Percentiles rank a stretch among this genome's conserved stretches.
phyloP scores from a whole-genome alignment of 169 alveolate species.

The Plasmodium knowlesi region DNA sequence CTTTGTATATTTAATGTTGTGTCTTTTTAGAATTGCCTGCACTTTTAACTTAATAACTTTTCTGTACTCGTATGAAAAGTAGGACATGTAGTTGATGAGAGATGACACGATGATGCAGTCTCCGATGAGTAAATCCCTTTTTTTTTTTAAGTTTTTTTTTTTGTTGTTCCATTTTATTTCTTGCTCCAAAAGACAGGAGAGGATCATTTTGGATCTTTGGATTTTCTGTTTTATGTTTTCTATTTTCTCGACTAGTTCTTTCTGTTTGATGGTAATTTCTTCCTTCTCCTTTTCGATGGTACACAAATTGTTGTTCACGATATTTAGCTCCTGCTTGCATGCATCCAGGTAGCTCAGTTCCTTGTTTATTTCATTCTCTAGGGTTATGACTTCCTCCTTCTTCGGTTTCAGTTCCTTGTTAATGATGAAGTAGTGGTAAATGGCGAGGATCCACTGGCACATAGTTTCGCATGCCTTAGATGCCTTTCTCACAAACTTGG shows the following conservation, averaged over 20 bases:
- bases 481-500: constrained; percentile 70
- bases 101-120: constrained; percentile 55
- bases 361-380: constrained; percentile 67
- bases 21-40: not conserved
- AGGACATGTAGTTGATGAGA: constrained; percentile 42
- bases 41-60: constrained; percentile 30
- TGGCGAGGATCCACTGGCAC: constrained; percentile 76
- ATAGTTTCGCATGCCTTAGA: constrained; percentile 74
- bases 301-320: constrained; percentile 27
- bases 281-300: constrained; percentile 57
- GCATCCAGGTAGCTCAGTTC: constrained; percentile 36
- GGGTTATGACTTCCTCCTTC: constrained; percentile 43
- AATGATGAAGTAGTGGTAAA: constrained; percentile 60
- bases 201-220: constrained; percentile 46
- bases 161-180: constrained; percentile 61
- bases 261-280: constrained; percentile 44
- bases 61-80: constrained; percentile 71
- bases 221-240: constrained; percentile 71
- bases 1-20: constrained; percentile 15
- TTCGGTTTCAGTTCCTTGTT: constrained; percentile 69
- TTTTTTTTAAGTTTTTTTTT: constrained; percentile 40
- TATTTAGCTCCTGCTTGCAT: constrained; percentile 20
- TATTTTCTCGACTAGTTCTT: constrained; percentile 22
- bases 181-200: constrained; percentile 46
- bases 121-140: constrained; percentile 56